Evolutionary conservation across 2,329 filamentous ascomycete genomes (phyloP).

Genomic region (Phaeosphaeria sp.): DNA sequence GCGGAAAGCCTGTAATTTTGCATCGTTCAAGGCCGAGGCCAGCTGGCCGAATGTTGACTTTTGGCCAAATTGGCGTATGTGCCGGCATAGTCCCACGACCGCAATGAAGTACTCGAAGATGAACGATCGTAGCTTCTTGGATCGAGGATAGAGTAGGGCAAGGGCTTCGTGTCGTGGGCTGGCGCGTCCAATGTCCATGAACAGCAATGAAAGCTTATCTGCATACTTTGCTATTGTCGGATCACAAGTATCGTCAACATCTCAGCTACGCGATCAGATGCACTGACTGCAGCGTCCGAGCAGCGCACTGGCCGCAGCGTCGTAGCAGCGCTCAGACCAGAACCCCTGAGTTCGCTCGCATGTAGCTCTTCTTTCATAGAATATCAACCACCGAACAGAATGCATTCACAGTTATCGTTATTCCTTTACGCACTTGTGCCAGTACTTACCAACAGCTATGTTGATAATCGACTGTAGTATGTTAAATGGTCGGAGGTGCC

Average conservation of each 20-base stretch:
- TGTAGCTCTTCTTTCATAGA: no score
- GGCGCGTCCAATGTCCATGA: constrained; percentile 52
- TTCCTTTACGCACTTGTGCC: no score
- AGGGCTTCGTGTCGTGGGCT: constrained; percentile 52
- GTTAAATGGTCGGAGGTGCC: background rate
- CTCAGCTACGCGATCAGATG: background rate
- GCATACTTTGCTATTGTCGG: constrained; percentile 42
- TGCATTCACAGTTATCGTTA: no score
- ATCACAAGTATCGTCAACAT: background rate
- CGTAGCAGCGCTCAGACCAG: no score
- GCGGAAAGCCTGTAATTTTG: background rate
- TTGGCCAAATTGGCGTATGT: background rate
- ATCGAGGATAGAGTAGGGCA: constrained; percentile 50
- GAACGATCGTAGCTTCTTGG: constrained; percentile 45
- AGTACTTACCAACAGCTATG: no score
- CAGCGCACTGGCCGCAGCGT: no score
- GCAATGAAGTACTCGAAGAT: constrained; percentile 53
- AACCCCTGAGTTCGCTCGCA: no score
- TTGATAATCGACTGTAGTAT: background rate
- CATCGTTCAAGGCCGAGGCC: background rate
- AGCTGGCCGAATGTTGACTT: background rate
- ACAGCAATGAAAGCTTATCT: constrained; percentile 50
- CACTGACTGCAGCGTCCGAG: background rate
- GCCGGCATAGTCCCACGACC: constrained; percentile 31
- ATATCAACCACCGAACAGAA: no score